Evolutionary conservation across 2,329 filamentous ascomycete species (phyloP).

Genomic region (Ophiocordyceps australis): DNA sequence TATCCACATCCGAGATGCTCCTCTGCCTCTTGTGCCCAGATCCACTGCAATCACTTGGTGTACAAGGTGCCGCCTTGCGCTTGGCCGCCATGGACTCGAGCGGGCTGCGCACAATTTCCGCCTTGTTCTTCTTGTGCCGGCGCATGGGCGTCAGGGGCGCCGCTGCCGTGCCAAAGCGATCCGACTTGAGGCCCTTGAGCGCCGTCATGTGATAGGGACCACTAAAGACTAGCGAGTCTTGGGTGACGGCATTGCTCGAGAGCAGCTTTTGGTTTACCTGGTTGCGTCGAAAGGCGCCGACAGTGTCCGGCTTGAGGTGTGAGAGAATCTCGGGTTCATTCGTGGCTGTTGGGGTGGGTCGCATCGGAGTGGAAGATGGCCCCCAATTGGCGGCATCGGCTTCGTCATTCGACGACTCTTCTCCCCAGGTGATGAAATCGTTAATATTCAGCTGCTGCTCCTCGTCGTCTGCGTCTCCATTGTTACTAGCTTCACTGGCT

Average conservation of each 20-base stretch:
- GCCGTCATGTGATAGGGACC: conserved; percentile 41
- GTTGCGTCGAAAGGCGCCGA: conserved; percentile 61
- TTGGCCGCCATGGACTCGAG: conserved; percentile 30
- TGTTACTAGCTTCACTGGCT: conserved; percentile 20
- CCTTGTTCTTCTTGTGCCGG: conserved; percentile 31
- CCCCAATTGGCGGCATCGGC: conserved; percentile 30
- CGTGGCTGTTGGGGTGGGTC: conserved; percentile 26
- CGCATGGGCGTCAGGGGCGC: conserved; percentile 51
- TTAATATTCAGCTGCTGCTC: conserved; percentile 47
- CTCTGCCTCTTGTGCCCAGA: conserved; percentile 35
- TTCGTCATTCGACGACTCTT: conserved; percentile 40
- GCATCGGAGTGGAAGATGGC: conserved; percentile 30
- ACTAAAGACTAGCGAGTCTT: conserved; percentile 44
- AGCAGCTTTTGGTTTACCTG: conserved; percentile 44
- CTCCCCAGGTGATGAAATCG: conserved; percentile 55
- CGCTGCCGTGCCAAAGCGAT: conserved; percentile 45
- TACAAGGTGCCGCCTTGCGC: conserved; percentile 37
- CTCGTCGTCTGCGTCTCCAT: conserved; percentile 43
- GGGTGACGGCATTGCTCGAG: conserved; percentile 38
- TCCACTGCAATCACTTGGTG: conserved; percentile 18
- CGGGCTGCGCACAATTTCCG: conserved; percentile 28
- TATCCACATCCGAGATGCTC: conserved; percentile 38
- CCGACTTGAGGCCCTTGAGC: conserved; percentile 44
- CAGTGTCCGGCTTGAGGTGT: conserved; percentile 45
- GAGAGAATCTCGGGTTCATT: conserved; percentile 32